phyloP scores from a whole-genome alignment of 306 rosid genomes.

The Castanea sativa region DNA sequence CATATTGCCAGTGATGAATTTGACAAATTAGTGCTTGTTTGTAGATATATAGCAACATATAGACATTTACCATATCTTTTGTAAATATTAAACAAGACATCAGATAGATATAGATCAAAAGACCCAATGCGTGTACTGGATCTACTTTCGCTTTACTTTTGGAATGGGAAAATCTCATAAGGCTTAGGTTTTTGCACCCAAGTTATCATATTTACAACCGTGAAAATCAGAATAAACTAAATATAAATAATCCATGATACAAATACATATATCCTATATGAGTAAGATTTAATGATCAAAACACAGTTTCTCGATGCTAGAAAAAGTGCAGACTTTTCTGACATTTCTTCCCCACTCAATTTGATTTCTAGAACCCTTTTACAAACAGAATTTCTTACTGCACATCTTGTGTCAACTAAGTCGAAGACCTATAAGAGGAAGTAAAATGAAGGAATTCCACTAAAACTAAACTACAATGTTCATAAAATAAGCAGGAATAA shows the following conservation, averaged over 20 bases:
- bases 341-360: neutral
- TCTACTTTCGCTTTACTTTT: neutral
- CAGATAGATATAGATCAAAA: neutral
- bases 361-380: neutral
- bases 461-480: neutral
- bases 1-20: neutral
- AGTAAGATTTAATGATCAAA: neutral
- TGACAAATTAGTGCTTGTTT: neutral
- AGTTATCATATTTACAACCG: neutral
- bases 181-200: neutral
- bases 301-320: neutral
- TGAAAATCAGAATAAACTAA: neutral
- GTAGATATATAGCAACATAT: neutral
- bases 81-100: neutral
- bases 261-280: neutral
- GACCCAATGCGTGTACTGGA: neutral
- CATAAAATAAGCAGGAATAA: neutral
- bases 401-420: neutral
- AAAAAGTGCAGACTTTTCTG: neutral
- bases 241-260: neutral
- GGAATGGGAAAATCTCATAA: conserved; percentile 1
- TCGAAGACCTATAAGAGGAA: neutral
- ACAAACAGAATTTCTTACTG: neutral
- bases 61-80: neutral
- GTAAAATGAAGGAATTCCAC: neutral